Evolutionary conservation across 169 alveolate species (phyloP).

Genomic region (Besnoitia besnoiti): DNA sequence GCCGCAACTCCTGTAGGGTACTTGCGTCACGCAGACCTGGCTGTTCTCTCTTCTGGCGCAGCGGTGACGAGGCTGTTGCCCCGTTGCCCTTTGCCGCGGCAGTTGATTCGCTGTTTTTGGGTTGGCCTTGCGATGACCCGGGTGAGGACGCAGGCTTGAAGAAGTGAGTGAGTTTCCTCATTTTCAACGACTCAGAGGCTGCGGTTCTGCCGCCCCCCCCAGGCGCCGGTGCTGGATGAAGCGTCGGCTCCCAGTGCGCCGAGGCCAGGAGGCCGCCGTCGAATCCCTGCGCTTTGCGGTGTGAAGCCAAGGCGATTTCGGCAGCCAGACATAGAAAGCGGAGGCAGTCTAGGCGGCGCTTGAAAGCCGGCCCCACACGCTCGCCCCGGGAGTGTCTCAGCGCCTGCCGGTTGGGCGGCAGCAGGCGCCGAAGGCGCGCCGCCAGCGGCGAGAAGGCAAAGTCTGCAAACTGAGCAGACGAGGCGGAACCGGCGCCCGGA

Average conservation of each 20-base stretch:
- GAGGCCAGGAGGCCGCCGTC: neutral
- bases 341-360: neutral
- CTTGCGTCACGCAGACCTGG: too few species aligned
- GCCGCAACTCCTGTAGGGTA: too few species aligned
- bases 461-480: neutral
- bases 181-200: neutral
- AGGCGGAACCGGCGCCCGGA: neutral
- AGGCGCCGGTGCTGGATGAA: neutral
- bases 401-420: neutral
- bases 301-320: neutral
- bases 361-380: neutral
- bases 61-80: too few species aligned
- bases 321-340: neutral
- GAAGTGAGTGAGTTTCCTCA: constrained; percentile 26
- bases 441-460: neutral
- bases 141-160: neutral
- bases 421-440: neutral
- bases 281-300: neutral
- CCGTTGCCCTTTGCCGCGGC: too few species aligned
- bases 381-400: neutral
- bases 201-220: neutral
- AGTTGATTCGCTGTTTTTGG: too few species aligned
- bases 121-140: neutral
- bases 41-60: too few species aligned
- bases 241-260: neutral